Percentiles rank a stretch among this genome's conserved stretches.
Conservation (phyloP, 1,284 basidiomycete genomes). For the Pascua sp. region DNA sequence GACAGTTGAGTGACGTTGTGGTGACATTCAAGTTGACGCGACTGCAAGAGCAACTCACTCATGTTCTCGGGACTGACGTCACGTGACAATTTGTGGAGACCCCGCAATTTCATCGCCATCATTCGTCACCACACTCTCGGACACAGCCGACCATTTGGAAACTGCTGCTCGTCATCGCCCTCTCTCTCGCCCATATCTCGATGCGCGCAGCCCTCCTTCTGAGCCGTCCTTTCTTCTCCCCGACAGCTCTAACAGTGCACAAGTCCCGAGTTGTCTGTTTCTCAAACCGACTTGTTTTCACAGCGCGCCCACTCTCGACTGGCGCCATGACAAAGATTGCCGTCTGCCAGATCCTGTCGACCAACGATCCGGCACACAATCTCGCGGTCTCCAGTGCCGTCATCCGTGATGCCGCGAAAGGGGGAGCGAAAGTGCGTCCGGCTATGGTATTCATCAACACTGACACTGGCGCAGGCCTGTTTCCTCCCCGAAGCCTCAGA, state of each 20-base stretch:
- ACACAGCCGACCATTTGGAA: not conserved
- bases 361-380: constrained; percentile 43
- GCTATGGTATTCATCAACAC: not conserved
- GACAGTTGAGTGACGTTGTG: not conserved
- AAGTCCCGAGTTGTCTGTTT: too few species aligned
- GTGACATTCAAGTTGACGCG: not conserved
- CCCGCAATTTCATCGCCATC: not conserved
- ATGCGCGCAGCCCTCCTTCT: not conserved
- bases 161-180: not conserved
- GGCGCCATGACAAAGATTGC: constrained; percentile 27
- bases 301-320: not conserved
- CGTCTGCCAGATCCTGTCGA: constrained; percentile 39
- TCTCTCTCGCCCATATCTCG: not conserved
- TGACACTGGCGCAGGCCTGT: constrained; percentile 30
- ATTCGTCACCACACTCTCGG: not conserved
- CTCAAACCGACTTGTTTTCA: too few species aligned
- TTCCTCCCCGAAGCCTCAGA: constrained; percentile 55
- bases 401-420: constrained; percentile 46
- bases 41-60: constrained; percentile 2
- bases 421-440: constrained; percentile 46
- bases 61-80: not conserved
- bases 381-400: constrained; percentile 39
- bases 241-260: too few species aligned
- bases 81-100: not conserved
- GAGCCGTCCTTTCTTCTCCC: too few species aligned